Evolutionary conservation across 1,139 yeast genomes (phyloP).

Genomic region (Yamadazyma siamensis): DNA sequence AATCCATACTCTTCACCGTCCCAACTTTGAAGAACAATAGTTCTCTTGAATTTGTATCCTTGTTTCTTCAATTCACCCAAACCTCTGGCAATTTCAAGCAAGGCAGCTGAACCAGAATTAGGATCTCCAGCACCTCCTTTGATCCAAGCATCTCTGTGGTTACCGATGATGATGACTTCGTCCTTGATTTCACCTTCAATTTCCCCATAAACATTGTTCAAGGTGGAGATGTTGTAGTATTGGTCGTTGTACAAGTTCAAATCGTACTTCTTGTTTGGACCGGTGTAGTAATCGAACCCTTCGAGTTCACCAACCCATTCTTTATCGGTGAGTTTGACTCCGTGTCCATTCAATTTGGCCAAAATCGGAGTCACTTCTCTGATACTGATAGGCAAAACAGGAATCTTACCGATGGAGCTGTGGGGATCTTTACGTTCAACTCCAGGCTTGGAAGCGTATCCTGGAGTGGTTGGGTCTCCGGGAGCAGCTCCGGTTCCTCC

Average conservation of each 20-base stretch:
- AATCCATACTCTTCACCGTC: constrained; percentile 51
- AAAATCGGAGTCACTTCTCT: constrained; percentile 47
- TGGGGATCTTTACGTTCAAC: constrained; percentile 43
- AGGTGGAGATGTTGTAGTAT: constrained; percentile 38
- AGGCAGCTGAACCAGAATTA: constrained; percentile 42
- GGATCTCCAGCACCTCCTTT: constrained; percentile 53
- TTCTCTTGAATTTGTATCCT: constrained; percentile 41
- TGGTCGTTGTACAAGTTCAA: constrained; percentile 44
- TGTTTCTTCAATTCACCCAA: constrained; percentile 42
- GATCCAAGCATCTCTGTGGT: constrained; percentile 55
- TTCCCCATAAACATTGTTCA: constrained; percentile 46
- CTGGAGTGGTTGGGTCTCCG: constrained; percentile 91
- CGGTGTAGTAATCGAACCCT: constrained; percentile 39
- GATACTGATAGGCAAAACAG: constrained; percentile 45
- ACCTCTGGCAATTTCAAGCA: constrained; percentile 45
- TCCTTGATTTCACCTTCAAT: constrained; percentile 38
- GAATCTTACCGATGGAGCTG: constrained; percentile 41
- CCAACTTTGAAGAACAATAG: constrained; percentile 38
- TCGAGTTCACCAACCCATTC: constrained; percentile 41
- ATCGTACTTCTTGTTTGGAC: constrained; percentile 47
- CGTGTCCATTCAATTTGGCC: constrained; percentile 40
- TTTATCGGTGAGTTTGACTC: constrained; percentile 24
- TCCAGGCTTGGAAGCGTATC: constrained; percentile 65
- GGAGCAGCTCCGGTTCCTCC: constrained; percentile 60
- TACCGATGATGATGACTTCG: constrained; percentile 44